Evolutionary conservation across 75 land plant genomes (phyloP).

Genomic region (Larix kaempferi): DNA sequence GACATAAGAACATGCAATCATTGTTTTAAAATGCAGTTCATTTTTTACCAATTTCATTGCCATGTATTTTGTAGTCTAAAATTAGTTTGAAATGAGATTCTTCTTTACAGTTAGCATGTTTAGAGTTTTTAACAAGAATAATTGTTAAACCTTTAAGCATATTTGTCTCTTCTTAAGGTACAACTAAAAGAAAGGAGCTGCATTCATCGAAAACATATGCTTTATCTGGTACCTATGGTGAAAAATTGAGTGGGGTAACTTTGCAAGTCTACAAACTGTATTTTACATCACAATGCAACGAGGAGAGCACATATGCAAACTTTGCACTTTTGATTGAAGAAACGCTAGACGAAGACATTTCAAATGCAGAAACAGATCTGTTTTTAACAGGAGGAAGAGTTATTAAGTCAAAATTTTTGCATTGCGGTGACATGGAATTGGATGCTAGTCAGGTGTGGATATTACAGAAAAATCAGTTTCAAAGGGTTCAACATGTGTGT

Average conservation of each 20-base stretch:
- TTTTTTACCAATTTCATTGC: too few relatives aligned
- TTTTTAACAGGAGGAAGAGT: conserved; percentile 39
- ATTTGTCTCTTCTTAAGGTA: conserved; percentile 31
- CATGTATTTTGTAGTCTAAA: too few relatives aligned
- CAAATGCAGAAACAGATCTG: conserved; percentile 42
- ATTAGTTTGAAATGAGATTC: too few relatives aligned
- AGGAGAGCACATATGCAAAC: conserved; percentile 31
- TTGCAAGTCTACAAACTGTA: conserved; percentile 57
- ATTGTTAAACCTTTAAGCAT: too few relatives aligned
- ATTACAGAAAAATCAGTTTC: background rate
- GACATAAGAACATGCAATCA: too few relatives aligned
- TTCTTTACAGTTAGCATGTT: too few relatives aligned
- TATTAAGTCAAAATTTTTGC: conserved; percentile 43
- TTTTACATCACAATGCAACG: conserved; percentile 37
- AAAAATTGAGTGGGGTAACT: conserved; percentile 13
- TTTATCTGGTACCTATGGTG: conserved; percentile 67
- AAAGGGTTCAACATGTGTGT: conserved; percentile 16
- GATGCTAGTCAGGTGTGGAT: conserved; percentile 53
- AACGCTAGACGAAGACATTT: conserved; percentile 76
- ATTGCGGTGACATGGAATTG: conserved; percentile 40
- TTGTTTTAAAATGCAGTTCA: too few relatives aligned
- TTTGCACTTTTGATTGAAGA: conserved; percentile 65
- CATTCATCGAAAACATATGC: conserved; percentile 41
- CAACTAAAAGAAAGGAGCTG: conserved; percentile 88
- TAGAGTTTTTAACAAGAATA: too few relatives aligned